Base-by-base conservation (phyloP, 1,139 yeast species). In the Arxiozyma heterogenica region DNA sequence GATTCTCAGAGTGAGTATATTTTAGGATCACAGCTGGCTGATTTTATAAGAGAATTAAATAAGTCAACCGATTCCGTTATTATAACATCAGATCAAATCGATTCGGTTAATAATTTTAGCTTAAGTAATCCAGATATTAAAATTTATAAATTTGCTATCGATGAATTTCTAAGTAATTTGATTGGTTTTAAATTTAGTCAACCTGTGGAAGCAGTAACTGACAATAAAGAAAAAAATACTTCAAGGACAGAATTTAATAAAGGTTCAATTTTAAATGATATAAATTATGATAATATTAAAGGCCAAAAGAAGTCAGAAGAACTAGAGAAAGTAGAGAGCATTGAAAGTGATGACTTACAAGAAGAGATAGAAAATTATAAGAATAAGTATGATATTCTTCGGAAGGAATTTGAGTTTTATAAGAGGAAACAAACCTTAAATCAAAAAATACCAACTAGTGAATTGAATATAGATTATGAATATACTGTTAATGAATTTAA, bases 81-180 rank as follows among this genome's bases (percentile, higher is more conserved):
- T 64, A 20, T 55, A 66, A 11, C 61, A 9, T 15, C 4, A 15
- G 71, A 70, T 2, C 56, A 60, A 43, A 4, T 45, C 27, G 56
- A 57, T 21, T 61, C 65, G 11, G 53, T 70, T 12, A 60, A 55
- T n/a, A 60, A 64, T n/a, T 69, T 65, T 55, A 60, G 65, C 18
- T 61, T 57, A 42, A 64, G 62, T n/a, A 63, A 67, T 30, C 62
- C 62, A 30, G 61, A 61, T 46, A 59, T 60, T 49, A 66, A 67
- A 50, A 59, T 71, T 1, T 61, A 64, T 51, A 71, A 65, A 54
- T 59, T 63, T 7, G 69, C 66, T 30, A 68, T 72, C 57, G 56
- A 57, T 41, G 60, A 61, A n/a, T 55, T 67, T 38, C 69, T 71
- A 47, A 54, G 61, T 50, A 59, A 63, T 53, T 47, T 62, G 55